A percentile compares a stretch with the other conserved stretches of the same genome.
Evolutionary conservation across 2,329 filamentous ascomycete genomes (phyloP).

Genomic region (Zymoseptoria pseudotritici): DNA sequence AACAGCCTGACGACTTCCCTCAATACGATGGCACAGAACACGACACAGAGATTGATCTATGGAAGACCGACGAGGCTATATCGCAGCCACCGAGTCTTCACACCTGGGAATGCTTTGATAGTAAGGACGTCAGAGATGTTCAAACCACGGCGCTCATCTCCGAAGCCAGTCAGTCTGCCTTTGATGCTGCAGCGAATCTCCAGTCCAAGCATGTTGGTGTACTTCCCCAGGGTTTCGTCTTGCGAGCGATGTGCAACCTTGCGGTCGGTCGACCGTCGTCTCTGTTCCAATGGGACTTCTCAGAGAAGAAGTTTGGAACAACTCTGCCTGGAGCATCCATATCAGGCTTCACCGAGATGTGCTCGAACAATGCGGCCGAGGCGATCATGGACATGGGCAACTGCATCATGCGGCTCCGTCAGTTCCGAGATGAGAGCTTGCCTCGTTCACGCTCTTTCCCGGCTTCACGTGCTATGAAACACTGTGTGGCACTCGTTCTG

Average conservation of each 20-base stretch:
- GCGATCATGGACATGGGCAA: slow-evolving; percentile 35
- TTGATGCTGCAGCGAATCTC: slow-evolving; percentile 54
- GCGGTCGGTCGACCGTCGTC: slow-evolving; percentile 65
- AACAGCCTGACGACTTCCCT: slow-evolving; percentile 21
- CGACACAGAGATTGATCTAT: slow-evolving; percentile 31
- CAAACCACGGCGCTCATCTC: slow-evolving; percentile 52
- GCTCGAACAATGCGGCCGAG: slow-evolving; percentile 47
- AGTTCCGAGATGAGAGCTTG: slow-evolving; percentile 6
- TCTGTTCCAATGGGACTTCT: slow-evolving; percentile 57
- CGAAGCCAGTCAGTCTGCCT: slow-evolving; percentile 58
- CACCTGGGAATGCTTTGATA: slow-evolving; percentile 62
- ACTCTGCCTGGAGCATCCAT: slow-evolving; percentile 39
- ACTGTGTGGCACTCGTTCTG: slow-evolving; percentile 33
- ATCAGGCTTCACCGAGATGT: slow-evolving; percentile 43
- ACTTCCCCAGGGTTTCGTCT: slow-evolving; percentile 30
- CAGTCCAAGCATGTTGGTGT: slow-evolving; percentile 35
- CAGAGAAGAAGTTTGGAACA: slow-evolving; percentile 45
- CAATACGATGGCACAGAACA: not conserved
- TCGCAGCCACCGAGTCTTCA: slow-evolving; percentile 39
- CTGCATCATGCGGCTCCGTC: slow-evolving; percentile 15
- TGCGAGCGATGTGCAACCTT: slow-evolving; percentile 55
- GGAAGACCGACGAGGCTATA: slow-evolving; percentile 32
- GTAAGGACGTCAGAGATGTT: slow-evolving; percentile 26
- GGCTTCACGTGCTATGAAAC: slow-evolving; percentile 36
- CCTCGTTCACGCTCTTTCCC: slow-evolving; percentile 21